These are phyloP conservation scores for Agastache rugosa DNA, from an alignment of 257 asterid genomes.

Conservation along the genomic window DNA sequence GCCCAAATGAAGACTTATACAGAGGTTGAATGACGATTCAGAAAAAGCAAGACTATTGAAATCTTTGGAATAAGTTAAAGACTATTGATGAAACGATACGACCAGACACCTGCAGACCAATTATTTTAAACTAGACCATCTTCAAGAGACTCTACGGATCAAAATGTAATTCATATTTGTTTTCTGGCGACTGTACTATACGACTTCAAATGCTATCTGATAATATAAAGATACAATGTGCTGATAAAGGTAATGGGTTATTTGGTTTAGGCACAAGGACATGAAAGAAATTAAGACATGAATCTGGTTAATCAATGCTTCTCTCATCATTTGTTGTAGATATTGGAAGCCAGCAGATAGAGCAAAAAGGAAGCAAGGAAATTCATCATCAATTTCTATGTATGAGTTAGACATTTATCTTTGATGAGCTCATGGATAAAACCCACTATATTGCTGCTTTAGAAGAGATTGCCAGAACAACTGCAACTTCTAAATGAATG, in stretches of 20 bases:
- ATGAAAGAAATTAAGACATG: background rate
- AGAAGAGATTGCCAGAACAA: background rate
- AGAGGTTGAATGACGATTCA: background rate
- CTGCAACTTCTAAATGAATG: background rate
- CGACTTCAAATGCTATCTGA: conserved; percentile 1
- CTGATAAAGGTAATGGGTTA: background rate
- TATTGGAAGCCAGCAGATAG: background rate
- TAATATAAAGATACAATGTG: too few relatives aligned
- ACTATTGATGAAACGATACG: background rate
- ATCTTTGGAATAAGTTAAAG: background rate
- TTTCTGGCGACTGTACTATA: background rate
- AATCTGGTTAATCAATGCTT: background rate
- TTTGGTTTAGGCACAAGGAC: background rate
- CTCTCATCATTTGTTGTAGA: background rate
- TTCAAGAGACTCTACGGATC: background rate
- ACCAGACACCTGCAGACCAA: background rate
- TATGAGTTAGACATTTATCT: background rate
- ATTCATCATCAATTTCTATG: background rate
- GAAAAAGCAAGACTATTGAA: background rate
- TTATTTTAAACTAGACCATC: conserved; percentile 3
- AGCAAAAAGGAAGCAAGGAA: background rate
- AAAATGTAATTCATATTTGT: background rate
- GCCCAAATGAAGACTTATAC: background rate
- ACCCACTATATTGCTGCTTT: background rate
- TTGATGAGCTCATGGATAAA: background rate